Conservation (phyloP, 441 rosid genomes). For the Croton laevigatus region DNA sequence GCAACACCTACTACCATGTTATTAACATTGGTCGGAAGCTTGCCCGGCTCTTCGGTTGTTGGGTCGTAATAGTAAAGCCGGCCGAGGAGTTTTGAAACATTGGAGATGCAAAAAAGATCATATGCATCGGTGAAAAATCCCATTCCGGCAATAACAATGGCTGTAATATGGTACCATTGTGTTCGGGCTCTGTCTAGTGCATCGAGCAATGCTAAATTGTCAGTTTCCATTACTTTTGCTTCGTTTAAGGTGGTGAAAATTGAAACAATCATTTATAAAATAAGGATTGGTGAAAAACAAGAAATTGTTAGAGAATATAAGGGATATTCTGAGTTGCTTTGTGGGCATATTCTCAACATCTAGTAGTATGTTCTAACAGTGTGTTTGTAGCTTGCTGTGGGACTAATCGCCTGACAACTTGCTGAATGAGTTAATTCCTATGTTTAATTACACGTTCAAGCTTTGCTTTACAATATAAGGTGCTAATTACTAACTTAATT, state of each 20-base stretch:
- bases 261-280: too few species aligned
- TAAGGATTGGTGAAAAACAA: constrained; percentile 19
- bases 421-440: not conserved
- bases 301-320: constrained; percentile 18
- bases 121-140: constrained; percentile 81
- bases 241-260: too few species aligned
- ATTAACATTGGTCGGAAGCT: constrained; percentile 37
- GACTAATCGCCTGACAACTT: constrained; percentile 11
- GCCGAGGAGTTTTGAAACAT: constrained; percentile 65
- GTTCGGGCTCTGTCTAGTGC: constrained; percentile 59
- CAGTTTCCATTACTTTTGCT: not conserved
- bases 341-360: too few species aligned
- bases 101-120: constrained; percentile 64
- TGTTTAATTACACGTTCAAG: not conserved
- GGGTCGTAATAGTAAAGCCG: constrained; percentile 57
- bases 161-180: constrained; percentile 62
- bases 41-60: constrained; percentile 26
- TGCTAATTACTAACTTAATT: not conserved
- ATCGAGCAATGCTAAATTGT: constrained; percentile 38
- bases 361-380: not conserved
- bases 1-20: constrained; percentile 60
- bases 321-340: constrained; percentile 20
- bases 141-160: constrained; percentile 74
- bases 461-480: not conserved
- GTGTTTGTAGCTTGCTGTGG: not conserved